A percentile compares a stretch with the other conserved stretches of the same genome.
phyloP scores from a whole-genome alignment of 2,329 filamentous ascomycete species.

The Biscogniauxia marginata region DNA sequence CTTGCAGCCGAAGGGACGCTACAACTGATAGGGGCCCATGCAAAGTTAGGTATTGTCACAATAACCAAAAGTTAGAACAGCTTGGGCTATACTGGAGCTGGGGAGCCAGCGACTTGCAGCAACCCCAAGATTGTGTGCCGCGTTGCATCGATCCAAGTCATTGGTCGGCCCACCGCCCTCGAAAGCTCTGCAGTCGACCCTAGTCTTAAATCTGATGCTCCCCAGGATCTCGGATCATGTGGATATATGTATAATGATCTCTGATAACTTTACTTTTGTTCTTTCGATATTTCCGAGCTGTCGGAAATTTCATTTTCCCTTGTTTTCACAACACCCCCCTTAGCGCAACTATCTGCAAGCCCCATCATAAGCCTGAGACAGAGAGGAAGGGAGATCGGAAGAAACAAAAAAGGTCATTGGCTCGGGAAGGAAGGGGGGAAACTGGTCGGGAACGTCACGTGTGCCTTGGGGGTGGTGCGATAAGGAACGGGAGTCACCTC shows the following conservation, averaged over 20 bases:
- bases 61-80: background rate
- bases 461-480: background rate
- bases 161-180: background rate
- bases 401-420: too few species aligned
- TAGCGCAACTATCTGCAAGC: too few species aligned
- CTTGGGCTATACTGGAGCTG: too few species aligned
- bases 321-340: too few species aligned
- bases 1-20: too few species aligned
- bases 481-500: too few species aligned
- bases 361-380: background rate
- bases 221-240: conserved; percentile 14
- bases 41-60: background rate
- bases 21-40: background rate
- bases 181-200: conserved; percentile 8
- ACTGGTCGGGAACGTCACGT: background rate
- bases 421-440: too few species aligned
- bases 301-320: too few species aligned
- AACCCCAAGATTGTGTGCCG: background rate
- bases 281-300: too few species aligned
- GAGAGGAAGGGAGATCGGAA: background rate
- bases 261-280: too few species aligned
- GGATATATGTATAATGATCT: background rate
- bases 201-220: conserved; percentile 13
- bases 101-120: background rate
- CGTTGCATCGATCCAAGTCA: background rate